These are phyloP conservation scores for Fusarium bulbicola DNA, from an alignment of 2,329 filamentous ascomycete species.

Conservation along the genomic window DNA sequence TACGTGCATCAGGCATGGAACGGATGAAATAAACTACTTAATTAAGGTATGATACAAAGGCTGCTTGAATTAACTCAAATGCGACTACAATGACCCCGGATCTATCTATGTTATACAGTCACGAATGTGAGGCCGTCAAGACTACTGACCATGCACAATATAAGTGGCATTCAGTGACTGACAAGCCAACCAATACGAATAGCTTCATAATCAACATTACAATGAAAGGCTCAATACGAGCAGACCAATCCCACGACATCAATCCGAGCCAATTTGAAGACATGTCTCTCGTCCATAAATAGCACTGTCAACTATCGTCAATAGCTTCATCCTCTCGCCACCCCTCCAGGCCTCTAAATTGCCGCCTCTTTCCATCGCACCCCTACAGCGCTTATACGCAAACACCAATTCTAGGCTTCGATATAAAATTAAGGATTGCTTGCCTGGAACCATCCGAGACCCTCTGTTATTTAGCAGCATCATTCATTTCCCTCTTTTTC, in stretches of 20 bases:
- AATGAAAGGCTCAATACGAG: not conserved
- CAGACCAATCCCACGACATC: not conserved
- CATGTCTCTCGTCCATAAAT: not conserved
- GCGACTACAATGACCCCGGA: not conserved
- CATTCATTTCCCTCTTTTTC: not conserved
- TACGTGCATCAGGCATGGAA: not conserved
- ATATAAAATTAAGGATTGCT: slow-evolving; percentile 3
- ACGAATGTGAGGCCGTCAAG: no score
- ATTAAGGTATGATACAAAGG: not conserved
- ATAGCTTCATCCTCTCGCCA: not conserved
- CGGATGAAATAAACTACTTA: not conserved
- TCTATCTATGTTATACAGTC: not conserved
- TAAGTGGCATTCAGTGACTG: no score
- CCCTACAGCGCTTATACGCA: not conserved
- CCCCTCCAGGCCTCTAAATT: slow-evolving; percentile 1
- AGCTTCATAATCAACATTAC: not conserved
- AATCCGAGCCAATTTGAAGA: not conserved
- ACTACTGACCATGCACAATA: no score
- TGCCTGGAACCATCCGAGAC: not conserved
- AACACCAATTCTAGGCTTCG: slow-evolving; percentile 10
- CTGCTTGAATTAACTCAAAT: not conserved
- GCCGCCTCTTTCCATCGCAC: not conserved
- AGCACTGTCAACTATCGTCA: not conserved
- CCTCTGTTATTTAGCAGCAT: not conserved
- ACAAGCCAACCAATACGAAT: not conserved